Evolutionary conservation across 768 basidiomycete species (phyloP).

Genomic region (Jaapia argillacea): DNA sequence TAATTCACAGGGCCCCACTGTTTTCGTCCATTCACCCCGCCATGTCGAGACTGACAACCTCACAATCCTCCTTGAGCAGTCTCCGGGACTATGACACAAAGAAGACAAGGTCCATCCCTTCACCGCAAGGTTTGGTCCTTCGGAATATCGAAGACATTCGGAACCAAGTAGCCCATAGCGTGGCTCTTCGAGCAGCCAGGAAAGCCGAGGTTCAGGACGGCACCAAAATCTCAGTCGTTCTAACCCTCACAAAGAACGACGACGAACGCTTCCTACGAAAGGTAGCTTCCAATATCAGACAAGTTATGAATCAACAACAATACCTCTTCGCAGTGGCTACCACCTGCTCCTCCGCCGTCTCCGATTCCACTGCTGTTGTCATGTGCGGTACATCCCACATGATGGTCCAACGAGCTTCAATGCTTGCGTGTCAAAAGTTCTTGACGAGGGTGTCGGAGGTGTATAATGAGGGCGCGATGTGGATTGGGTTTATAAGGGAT

Average conservation of each 20-base stretch:
- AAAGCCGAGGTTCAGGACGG: slow-evolving; percentile 41
- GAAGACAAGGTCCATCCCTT: too few species aligned
- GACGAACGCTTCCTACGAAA: slow-evolving; percentile 47
- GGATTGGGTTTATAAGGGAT: slow-evolving; percentile 41
- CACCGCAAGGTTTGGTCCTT: too few species aligned
- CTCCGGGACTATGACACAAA: too few species aligned
- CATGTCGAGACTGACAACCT: too few species aligned
- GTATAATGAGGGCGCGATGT: slow-evolving; percentile 20
- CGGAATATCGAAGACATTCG: slow-evolving; percentile 53
- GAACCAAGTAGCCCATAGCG: slow-evolving; percentile 45
- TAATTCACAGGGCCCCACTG: too few species aligned
- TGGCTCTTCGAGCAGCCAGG: slow-evolving; percentile 44
- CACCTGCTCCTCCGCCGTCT: slow-evolving; percentile 21
- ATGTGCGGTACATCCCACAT: slow-evolving; percentile 46
- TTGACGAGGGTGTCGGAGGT: slow-evolving; percentile 43
- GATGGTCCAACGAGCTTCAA: slow-evolving; percentile 55
- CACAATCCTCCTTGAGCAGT: too few species aligned
- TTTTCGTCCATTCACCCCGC: too few species aligned
- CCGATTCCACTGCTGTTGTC: slow-evolving; percentile 30
- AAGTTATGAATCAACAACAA: slow-evolving; percentile 26
- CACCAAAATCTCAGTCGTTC: slow-evolving; percentile 46
- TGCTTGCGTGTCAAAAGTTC: slow-evolving; percentile 60
- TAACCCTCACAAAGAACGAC: slow-evolving; percentile 47
- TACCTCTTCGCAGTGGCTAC: slow-evolving; percentile 50
- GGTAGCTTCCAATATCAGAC: slow-evolving; percentile 39